Conservation (phyloP, 345 rosid genomes). For the Arabis alpina region DNA sequence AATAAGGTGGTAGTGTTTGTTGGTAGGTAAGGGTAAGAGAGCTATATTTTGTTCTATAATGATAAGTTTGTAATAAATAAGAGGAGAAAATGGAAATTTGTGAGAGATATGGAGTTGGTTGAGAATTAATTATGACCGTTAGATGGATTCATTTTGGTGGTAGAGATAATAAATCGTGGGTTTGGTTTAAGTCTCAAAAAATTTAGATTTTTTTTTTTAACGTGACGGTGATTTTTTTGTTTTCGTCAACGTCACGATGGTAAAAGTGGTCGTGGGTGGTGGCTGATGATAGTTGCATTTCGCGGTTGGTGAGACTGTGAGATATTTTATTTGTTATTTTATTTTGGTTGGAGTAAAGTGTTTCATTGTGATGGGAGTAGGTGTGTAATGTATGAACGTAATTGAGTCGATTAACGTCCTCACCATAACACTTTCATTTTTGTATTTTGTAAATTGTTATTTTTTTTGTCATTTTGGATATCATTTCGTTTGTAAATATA, state of each 20-base stretch:
- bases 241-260: constrained; percentile 39
- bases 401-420: constrained; percentile 41
- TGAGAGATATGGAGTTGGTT: constrained; percentile 38
- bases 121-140: constrained; percentile 41
- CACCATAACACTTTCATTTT: constrained; percentile 27
- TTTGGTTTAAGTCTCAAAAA: constrained; percentile 39
- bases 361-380: constrained; percentile 44
- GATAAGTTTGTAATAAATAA: neutral
- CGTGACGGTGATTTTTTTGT: constrained; percentile 27
- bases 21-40: constrained; percentile 45
- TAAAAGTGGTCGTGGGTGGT: constrained; percentile 45
- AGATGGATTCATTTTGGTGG: constrained; percentile 39
- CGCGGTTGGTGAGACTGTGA: constrained; percentile 46
- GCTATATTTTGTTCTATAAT: neutral
- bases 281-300: constrained; percentile 41
- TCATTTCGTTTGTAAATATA: constrained; percentile 8
- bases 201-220: neutral
- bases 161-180: constrained; percentile 42
- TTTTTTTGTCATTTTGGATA: constrained; percentile 21
- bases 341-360: constrained; percentile 31
- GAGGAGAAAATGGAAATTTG: neutral
- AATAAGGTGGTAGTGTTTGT: constrained; percentile 41
- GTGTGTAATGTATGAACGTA: constrained; percentile 44
- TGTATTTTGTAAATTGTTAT: constrained; percentile 5
- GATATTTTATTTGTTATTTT: constrained; percentile 1